phyloP scores from a whole-genome alignment of 1,284 basidiomycete genomes.

The Agroathelia rolfsii region DNA sequence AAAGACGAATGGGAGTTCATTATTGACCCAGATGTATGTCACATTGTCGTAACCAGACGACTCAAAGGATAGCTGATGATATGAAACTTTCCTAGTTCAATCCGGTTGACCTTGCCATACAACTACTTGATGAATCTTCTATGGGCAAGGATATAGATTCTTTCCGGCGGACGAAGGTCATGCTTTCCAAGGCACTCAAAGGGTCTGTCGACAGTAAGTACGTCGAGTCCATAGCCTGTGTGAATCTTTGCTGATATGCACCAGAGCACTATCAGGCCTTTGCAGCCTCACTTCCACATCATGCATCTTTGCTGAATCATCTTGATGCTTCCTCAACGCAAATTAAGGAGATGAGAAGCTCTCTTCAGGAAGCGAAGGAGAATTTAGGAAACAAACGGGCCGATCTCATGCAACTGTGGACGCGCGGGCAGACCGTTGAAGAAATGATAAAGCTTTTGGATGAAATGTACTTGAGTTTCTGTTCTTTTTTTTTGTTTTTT shows the following conservation, averaged over 20 bases:
- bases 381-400: slow-evolving; percentile 68
- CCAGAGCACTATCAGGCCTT: slow-evolving; percentile 86
- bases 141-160: slow-evolving; percentile 64
- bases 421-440: slow-evolving; percentile 72
- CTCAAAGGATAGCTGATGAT: not conserved
- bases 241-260: slow-evolving; percentile 5
- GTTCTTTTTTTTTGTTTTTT: slow-evolving; percentile 7
- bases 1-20: slow-evolving; percentile 87
- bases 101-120: slow-evolving; percentile 81
- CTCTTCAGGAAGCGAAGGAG: slow-evolving; percentile 75
- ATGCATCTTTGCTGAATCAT: slow-evolving; percentile 65
- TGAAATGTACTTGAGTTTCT: slow-evolving; percentile 71
- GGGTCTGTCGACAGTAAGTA: slow-evolving; percentile 77
- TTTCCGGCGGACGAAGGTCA: slow-evolving; percentile 64
- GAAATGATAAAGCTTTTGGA: slow-evolving; percentile 89
- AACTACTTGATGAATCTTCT: slow-evolving; percentile 69
- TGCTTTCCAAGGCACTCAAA: slow-evolving; percentile 70
- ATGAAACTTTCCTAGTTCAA: slow-evolving; percentile 57
- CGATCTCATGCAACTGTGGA: slow-evolving; percentile 81
- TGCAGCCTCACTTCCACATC: slow-evolving; percentile 82
- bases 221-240: slow-evolving; percentile 10
- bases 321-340: slow-evolving; percentile 66
- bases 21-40: slow-evolving; percentile 74
- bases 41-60: too few relatives aligned
- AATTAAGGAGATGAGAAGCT: slow-evolving; percentile 58